phyloP scores from a whole-genome alignment of 441 rosid genomes.

The Croton setiger region DNA sequence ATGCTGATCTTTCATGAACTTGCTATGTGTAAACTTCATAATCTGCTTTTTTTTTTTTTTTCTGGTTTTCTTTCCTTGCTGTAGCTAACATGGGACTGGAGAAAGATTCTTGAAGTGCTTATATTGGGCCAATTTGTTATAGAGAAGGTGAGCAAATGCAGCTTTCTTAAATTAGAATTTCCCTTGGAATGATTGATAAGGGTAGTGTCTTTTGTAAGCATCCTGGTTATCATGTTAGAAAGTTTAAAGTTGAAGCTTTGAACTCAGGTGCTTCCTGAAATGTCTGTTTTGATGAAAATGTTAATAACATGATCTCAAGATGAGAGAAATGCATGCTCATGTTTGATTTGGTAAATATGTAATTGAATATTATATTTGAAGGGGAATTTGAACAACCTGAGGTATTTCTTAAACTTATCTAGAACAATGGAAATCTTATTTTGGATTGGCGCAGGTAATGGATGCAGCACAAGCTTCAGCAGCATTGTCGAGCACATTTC shows the following conservation, averaged over 20 bases:
- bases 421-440: background rate
- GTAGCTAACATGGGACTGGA: conserved; percentile 97
- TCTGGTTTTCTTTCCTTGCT: conserved; percentile 1
- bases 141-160: conserved; percentile 52
- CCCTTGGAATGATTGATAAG: background rate
- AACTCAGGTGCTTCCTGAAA: background rate
- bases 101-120: conserved; percentile 93
- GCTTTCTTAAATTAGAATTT: conserved; percentile 5
- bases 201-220: background rate
- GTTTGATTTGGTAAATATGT: background rate
- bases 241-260: background rate
- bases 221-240: background rate
- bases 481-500: conserved; percentile 51
- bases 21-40: background rate
- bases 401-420: background rate
- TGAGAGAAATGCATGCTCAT: background rate
- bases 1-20: background rate
- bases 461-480: conserved; percentile 94
- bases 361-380: background rate
- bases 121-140: conserved; percentile 89
- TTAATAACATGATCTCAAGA: background rate
- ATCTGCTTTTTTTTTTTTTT: conserved; percentile 5
- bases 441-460: conserved; percentile 56
- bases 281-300: background rate
- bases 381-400: background rate